Evolutionary conservation across 2,329 filamentous ascomycete genomes (phyloP).

Genomic region (Myriosclerotinia duriaeana): DNA sequence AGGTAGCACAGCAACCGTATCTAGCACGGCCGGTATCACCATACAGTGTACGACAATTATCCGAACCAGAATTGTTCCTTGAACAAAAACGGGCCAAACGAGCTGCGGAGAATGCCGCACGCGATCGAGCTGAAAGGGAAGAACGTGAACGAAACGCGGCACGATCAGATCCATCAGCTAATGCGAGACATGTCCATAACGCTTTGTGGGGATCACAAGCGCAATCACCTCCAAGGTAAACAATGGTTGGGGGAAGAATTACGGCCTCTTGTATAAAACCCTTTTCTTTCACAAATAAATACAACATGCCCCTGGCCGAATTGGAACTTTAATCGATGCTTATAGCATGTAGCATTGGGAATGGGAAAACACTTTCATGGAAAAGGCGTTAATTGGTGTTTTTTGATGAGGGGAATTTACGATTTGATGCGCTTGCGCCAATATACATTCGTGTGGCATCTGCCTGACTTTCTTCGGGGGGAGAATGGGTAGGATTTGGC

Average conservation of each 20-base stretch:
- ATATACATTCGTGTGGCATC: slow-evolving; percentile 12
- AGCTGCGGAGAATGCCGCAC: slow-evolving; percentile 6
- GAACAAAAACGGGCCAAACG: slow-evolving; percentile 27
- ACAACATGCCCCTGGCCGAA: neutral
- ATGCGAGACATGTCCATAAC: slow-evolving; percentile 17
- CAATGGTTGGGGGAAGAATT: neutral
- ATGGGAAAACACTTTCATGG: neutral
- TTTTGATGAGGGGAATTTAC: slow-evolving; percentile 11
- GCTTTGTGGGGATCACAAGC: slow-evolving; percentile 19
- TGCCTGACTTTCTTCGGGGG: neutral
- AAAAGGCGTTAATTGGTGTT: slow-evolving; percentile 8
- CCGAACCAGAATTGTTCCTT: slow-evolving; percentile 30
- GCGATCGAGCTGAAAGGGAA: slow-evolving; percentile 5
- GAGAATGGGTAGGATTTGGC: neutral
- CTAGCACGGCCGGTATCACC: slow-evolving; percentile 3
- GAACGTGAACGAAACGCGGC: neutral
- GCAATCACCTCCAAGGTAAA: neutral
- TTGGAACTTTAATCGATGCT: slow-evolving; percentile 1
- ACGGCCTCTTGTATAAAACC: slow-evolving; percentile 18
- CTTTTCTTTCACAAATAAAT: slow-evolving; percentile 2
- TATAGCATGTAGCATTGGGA: slow-evolving; percentile 8
- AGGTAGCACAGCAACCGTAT: slow-evolving; percentile 25
- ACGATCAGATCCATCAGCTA: slow-evolving; percentile 15
- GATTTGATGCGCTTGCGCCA: slow-evolving; percentile 21
- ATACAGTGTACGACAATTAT: slow-evolving; percentile 14